Percentiles rank a stretch among this genome's conserved stretches.
These are phyloP conservation scores for Tetrapyrgos nigripes DNA, from an alignment of 1,284 basidiomycete species.

Conservation along the genomic window DNA sequence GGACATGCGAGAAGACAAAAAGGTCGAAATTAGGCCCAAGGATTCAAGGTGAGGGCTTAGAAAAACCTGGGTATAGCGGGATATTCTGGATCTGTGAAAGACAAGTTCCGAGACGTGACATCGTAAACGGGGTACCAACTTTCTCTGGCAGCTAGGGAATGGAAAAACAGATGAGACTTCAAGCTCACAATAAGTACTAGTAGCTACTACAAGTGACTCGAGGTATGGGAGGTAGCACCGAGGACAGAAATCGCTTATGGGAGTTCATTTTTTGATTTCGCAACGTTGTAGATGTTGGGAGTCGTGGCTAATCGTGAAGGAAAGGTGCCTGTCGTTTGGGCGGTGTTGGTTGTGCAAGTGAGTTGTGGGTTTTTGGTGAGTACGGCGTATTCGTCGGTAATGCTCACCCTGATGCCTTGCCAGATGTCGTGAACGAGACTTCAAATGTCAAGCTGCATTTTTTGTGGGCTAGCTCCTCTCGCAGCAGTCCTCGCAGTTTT, in stretches of 20 bases:
- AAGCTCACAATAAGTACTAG: too few relatives aligned
- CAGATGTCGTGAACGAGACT: constrained; percentile 26
- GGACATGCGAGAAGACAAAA: too few relatives aligned
- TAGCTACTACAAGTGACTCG: too few relatives aligned
- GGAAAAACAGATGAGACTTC: too few relatives aligned
- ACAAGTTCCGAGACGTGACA: too few relatives aligned
- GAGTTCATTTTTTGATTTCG: constrained; percentile 6
- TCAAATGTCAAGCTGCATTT: constrained; percentile 23
- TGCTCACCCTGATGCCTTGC: constrained; percentile 18
- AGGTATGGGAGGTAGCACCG: too few relatives aligned
- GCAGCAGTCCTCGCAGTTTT: constrained; percentile 14
- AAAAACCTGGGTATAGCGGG: too few relatives aligned
- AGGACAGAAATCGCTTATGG: constrained; percentile 10
- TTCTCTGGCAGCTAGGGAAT: too few relatives aligned
- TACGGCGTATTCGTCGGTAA: constrained; percentile 12
- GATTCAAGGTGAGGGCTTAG: too few relatives aligned
- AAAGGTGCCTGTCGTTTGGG: constrained; percentile 9
- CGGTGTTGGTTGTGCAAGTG: constrained; percentile 13
- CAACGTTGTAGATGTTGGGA: constrained; percentile 8
- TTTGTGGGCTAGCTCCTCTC: constrained; percentile 12
- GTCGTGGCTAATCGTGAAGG: constrained; percentile 7
- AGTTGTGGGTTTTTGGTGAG: constrained; percentile 3
- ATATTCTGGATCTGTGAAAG: too few relatives aligned
- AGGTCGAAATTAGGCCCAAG: too few relatives aligned
- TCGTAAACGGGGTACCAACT: too few relatives aligned